Conservation (phyloP, 768 basidiomycete genomes). For the Boletus rubroflammeus region DNA sequence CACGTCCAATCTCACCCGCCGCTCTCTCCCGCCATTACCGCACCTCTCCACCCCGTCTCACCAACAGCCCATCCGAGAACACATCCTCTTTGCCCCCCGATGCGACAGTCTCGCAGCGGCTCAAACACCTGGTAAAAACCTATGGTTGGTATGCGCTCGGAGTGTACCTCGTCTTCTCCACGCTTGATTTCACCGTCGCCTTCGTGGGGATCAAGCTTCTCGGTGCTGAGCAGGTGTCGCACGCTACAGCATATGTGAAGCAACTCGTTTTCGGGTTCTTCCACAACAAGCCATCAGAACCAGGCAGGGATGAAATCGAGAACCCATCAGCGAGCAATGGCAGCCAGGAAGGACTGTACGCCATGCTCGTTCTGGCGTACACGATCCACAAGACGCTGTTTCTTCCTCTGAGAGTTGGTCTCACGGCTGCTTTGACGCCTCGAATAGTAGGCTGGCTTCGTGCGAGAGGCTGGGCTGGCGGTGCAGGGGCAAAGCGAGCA, state of each 20-base stretch:
- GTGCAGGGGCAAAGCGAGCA: constrained; percentile 65
- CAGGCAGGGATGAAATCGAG: constrained; percentile 64
- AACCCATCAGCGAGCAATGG: constrained; percentile 29
- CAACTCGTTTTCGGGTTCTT: constrained; percentile 43
- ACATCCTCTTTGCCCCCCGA: constrained; percentile 39
- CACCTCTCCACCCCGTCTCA: constrained; percentile 45
- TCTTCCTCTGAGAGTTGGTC: constrained; percentile 81
- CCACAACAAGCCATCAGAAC: constrained; percentile 55
- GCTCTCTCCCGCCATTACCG: constrained; percentile 42
- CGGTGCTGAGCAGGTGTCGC: constrained; percentile 87
- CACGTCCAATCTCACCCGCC: constrained; percentile 26
- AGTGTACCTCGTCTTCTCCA: constrained; percentile 72
- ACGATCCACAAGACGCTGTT: constrained; percentile 94
- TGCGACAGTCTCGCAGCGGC: constrained; percentile 60
- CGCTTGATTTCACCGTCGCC: constrained; percentile 79
- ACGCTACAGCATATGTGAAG: constrained; percentile 57
- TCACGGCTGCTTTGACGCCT: constrained; percentile 85
- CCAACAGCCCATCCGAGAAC: too few species aligned
- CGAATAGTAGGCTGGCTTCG: constrained; percentile 81
- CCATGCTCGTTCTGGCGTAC: constrained; percentile 91
- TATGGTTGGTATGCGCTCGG: constrained; percentile 97
- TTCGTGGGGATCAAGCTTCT: constrained; percentile 83
- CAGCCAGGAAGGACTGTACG: constrained; percentile 77
- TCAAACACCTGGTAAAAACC: constrained; percentile 81
- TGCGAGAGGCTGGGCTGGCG: constrained; percentile 77